These are phyloP conservation scores for Elaeagnus macrophylla DNA, from an alignment of 306 rosid genomes.

Conservation along the genomic window DNA sequence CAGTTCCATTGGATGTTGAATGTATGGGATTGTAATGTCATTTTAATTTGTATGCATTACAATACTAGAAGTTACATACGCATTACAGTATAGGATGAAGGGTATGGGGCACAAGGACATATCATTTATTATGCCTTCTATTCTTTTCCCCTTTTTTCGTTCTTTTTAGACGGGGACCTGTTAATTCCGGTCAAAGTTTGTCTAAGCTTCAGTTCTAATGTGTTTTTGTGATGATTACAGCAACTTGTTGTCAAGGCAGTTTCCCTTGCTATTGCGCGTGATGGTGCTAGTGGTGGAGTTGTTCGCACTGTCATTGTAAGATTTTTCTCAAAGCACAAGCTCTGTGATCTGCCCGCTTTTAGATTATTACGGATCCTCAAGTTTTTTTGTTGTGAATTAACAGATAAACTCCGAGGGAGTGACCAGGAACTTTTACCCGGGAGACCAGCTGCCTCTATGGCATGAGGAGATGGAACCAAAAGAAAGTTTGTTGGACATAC, in stretches of 20 bases:
- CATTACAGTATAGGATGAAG: too few species aligned
- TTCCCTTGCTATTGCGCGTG: constrained; percentile 95
- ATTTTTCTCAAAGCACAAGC: neutral
- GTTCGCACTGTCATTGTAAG: constrained; percentile 91
- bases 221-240: constrained; percentile 27
- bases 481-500: constrained; percentile 62
- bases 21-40: neutral
- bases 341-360: too few species aligned
- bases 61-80: too few species aligned
- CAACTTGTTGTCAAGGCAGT: constrained; percentile 87
- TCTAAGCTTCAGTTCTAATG: constrained; percentile 8
- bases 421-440: constrained; percentile 71
- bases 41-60: too few species aligned
- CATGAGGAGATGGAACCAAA: constrained; percentile 86
- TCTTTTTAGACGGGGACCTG: too few species aligned
- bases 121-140: too few species aligned
- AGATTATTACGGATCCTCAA: too few species aligned
- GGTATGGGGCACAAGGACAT: too few species aligned
- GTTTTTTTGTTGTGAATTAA: constrained; percentile 7
- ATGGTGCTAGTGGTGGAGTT: constrained; percentile 99
- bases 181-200: neutral
- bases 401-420: constrained; percentile 92
- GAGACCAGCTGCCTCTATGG: constrained; percentile 79
- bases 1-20: neutral
- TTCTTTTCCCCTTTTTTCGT: too few species aligned